These are phyloP conservation scores for Coffea eugenioides DNA, from an alignment of 257 asterid species.

Conservation along the genomic window DNA sequence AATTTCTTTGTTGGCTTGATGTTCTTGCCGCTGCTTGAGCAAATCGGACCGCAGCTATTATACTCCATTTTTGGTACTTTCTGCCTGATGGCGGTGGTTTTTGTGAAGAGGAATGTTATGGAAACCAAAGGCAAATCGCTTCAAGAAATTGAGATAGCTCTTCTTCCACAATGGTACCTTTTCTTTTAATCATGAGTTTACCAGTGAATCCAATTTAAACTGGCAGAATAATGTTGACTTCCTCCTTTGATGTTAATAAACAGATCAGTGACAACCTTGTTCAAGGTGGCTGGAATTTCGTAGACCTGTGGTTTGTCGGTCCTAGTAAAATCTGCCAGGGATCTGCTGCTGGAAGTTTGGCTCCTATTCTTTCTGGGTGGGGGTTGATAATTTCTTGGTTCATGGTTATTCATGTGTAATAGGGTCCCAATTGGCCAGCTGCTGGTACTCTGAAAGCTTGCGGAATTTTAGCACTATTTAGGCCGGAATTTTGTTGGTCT, in stretches of 20 bases:
- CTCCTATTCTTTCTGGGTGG: background rate
- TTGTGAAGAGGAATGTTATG: slow-evolving; percentile 69
- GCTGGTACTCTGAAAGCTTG: background rate
- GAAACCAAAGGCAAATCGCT: slow-evolving; percentile 97
- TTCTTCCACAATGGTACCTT: slow-evolving; percentile 46
- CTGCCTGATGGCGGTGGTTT: slow-evolving; percentile 70
- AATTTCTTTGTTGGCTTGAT: slow-evolving; percentile 83
- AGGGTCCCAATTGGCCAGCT: background rate
- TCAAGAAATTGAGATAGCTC: slow-evolving; percentile 93
- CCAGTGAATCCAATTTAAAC: background rate
- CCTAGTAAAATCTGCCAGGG: background rate
- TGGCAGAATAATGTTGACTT: background rate
- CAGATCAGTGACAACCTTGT: background rate
- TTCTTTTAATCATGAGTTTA: background rate
- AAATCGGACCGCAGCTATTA: slow-evolving; percentile 63
- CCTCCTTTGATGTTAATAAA: background rate
- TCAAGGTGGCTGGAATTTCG: background rate
- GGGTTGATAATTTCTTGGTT: background rate
- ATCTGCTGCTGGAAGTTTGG: background rate
- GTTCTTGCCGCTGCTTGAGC: slow-evolving; percentile 82
- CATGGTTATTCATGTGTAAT: background rate
- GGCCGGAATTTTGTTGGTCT: background rate
- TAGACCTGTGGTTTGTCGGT: background rate
- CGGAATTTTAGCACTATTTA: background rate
- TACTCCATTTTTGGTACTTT: slow-evolving; percentile 66